Conservation (phyloP, 331 rosid genomes). For the Phaseolus coccineus region DNA sequence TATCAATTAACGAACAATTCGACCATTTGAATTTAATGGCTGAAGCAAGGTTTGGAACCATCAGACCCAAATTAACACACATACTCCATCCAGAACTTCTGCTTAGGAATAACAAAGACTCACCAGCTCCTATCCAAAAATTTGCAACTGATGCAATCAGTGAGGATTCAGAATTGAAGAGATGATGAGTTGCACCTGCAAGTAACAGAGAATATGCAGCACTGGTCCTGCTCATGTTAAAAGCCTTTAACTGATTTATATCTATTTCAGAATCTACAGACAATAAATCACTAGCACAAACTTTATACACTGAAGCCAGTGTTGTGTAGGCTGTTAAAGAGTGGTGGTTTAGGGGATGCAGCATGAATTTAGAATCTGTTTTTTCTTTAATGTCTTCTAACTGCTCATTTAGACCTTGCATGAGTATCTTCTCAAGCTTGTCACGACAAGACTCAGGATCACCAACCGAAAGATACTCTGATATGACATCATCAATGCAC, state of each 20-base stretch:
- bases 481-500: constrained; percentile 58
- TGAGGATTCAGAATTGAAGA: constrained; percentile 71
- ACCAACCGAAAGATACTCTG: constrained; percentile 63
- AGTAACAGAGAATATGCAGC: constrained; percentile 76
- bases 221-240: constrained; percentile 60
- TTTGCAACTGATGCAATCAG: constrained; percentile 67
- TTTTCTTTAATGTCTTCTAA: constrained; percentile 48
- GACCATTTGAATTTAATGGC: constrained; percentile 48
- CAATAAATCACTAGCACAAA: constrained; percentile 53
- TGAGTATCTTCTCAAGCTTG: constrained; percentile 67
- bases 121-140: constrained; percentile 80
- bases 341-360: constrained; percentile 72
- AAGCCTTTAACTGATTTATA: constrained; percentile 46
- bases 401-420: constrained; percentile 51
- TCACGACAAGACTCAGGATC: constrained; percentile 62
- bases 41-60: constrained; percentile 40
- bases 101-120: constrained; percentile 64
- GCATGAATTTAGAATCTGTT: constrained; percentile 45
- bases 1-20: constrained; percentile 59
- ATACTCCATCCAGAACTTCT: constrained; percentile 57
- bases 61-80: constrained; percentile 40
- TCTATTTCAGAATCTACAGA: constrained; percentile 40
- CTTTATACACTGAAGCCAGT: constrained; percentile 75
- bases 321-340: constrained; percentile 71
- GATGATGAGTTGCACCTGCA: constrained; percentile 75